Evolutionary conservation across 2,329 filamentous ascomycete species (phyloP), one percentile per base, ranked within the genome.

Genomic region (Metarhizium humberi): DNA sequence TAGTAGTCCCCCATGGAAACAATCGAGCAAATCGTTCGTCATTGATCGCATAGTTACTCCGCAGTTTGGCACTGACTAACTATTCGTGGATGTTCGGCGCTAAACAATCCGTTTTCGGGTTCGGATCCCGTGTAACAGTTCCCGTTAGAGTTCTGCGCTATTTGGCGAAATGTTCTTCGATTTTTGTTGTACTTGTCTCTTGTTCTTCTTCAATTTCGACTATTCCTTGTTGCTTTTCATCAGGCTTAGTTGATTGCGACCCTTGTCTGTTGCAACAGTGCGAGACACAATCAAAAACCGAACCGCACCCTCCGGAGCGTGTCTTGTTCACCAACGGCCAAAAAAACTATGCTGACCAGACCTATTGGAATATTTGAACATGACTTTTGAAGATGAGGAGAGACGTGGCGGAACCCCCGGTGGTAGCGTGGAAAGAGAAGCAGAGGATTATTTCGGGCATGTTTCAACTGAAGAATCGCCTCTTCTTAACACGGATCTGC

Each of bases 401-500:
- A 20, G 42, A 13, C 42, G n/a, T 18, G 20, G 25, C 20, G 10
- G 25, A 18, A 20, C 8, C 45, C 10, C 4, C 25, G 5, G 38
- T 40, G 14, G 38, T 14, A 14, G 6, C 45, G 11, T 18, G 32
- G 46, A 46, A 13, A 20, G 13, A 6, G 52, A 50, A 29, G 34
- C 34, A 25, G 46, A 42, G 2, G n/a, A 54, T 50, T 34, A 50
- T 30, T 50, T 54, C 13, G 52, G 47, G 20, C 8, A 42, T 45
- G 52, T 45, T 11, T 6, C 36, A 20, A 25, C n/a, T 14, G 52
- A 54, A 30, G 46, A 50, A 13, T 10, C 46, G 18, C 55, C 48
- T 7, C n/a, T 68, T 1, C 56, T 57, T 2, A 47, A 43, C 16
- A 58, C 59, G 4, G 55, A 63, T 48, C 45, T 58, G n/a, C 56